Base-by-base conservation (phyloP, 2,329 filamentous ascomycete species). In the Arthrinium puccinioides region DNA sequence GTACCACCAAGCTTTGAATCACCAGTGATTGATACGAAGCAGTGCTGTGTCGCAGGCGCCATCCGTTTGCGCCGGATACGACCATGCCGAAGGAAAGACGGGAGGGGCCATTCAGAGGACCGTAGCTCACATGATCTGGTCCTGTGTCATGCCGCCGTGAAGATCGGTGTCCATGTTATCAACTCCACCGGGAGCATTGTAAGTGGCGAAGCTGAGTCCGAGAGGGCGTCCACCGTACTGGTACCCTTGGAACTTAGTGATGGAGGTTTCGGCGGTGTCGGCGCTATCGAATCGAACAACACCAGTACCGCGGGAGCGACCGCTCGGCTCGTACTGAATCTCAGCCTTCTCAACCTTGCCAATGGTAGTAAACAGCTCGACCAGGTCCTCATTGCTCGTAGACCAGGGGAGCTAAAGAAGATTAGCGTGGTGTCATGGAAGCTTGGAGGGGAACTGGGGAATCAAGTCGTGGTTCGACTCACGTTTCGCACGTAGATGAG, bases 101-200 rank as follows among this genome's bases (percentile, higher is more conserved):
- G n/a, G n/a, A n/a, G n/a, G n/a, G n/a, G n/a, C n/a, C n/a, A n/a
- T n/a, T n/a, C n/a, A n/a, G n/a, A n/a, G n/a, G n/a, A n/a, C n/a
- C n/a, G n/a, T n/a, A n/a, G n/a, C n/a, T 28, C 67, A 97, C 89
- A 97, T 95, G 65, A 97, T 96, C 70, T 97, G 89, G 58, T 97
- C 90, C 64, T 97, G 92, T n/a, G 88, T 94, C 57, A 94, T 66
- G 43, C 82, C 84, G 35, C 72, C 77, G 39, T 76, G 74, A 46
- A 85, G 77, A 44, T 87, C 80, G 23, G 82, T 86, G 49, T 96
- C 89, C 87, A 96, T 95, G 50, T 70, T 74, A 46, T 89, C 83
- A 45, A 65, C 68, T 34, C 71, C 71, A 27, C 77, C 73, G 37
- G 76, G 70, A 57, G 83, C 90, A 47, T 86, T 70, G 63, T 97